Evolutionary conservation across 2,329 filamentous ascomycete genomes (phyloP).

Genomic region (Erysiphe pulchra): DNA sequence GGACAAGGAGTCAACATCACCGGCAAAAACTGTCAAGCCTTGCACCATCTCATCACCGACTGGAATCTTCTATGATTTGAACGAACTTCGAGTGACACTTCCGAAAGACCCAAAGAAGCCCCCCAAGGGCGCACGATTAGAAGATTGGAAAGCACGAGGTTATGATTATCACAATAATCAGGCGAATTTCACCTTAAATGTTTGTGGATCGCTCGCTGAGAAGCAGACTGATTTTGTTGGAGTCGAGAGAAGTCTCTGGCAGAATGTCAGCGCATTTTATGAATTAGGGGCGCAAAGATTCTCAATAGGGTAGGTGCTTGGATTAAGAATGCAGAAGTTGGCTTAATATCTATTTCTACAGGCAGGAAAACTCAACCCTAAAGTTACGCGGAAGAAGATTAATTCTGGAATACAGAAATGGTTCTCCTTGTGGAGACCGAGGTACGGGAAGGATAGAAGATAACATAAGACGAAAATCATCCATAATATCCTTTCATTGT

Average conservation of each 20-base stretch:
- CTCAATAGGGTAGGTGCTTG: slow-evolving; percentile 39
- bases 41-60: slow-evolving; percentile 12
- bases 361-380: slow-evolving; percentile 27
- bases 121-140: slow-evolving; percentile 26
- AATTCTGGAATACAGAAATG: slow-evolving; percentile 50
- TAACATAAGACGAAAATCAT: slow-evolving; percentile 36
- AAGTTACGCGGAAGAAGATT: slow-evolving; percentile 44
- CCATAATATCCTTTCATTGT: slow-evolving; percentile 81
- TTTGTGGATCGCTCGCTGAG: slow-evolving; percentile 53
- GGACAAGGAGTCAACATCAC: slow-evolving; percentile 5
- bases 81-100: slow-evolving; percentile 10
- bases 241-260: slow-evolving; percentile 33
- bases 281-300: slow-evolving; percentile 36
- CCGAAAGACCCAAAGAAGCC: slow-evolving; percentile 14
- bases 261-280: slow-evolving; percentile 61
- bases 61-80: slow-evolving; percentile 13
- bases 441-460: slow-evolving; percentile 12
- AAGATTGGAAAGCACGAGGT: slow-evolving; percentile 38
- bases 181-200: slow-evolving; percentile 63
- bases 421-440: slow-evolving; percentile 42
- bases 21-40: slow-evolving; percentile 8
- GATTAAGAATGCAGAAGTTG: no score
- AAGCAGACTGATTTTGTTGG: slow-evolving; percentile 35
- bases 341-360: slow-evolving; percentile 10
- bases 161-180: slow-evolving; percentile 35